Evolutionary conservation across 116 monocot genomes (phyloP).

Genomic region (Papilionanthe hybrid): DNA sequence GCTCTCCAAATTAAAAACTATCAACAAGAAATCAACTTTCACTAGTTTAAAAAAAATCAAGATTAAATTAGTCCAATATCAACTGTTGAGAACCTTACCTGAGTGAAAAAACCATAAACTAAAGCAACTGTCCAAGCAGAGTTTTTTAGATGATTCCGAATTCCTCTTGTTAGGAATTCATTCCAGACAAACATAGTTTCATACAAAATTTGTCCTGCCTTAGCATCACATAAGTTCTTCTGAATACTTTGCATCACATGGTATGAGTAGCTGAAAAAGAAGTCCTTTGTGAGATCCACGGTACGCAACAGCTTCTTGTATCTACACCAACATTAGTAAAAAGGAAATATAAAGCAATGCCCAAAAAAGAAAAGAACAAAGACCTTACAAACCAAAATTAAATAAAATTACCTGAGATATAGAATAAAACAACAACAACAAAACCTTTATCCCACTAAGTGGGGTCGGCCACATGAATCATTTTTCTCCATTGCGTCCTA

Average conservation of each 20-base stretch:
- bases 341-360: neutral
- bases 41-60: neutral
- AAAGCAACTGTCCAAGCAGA: constrained; percentile 85
- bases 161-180: constrained; percentile 76
- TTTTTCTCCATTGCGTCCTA: no score
- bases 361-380: neutral
- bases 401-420: neutral
- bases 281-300: constrained; percentile 95
- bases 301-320: constrained; percentile 85
- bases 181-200: constrained; percentile 99
- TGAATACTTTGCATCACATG: constrained; percentile 87
- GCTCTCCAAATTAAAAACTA: neutral
- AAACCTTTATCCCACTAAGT: no score
- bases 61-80: neutral
- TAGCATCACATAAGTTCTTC: constrained; percentile 57
- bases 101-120: constrained; percentile 90
- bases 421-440: no score
- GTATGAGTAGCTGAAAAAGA: constrained; percentile 94
- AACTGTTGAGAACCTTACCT: constrained; percentile 35
- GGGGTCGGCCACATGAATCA: no score
- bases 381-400: neutral
- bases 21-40: neutral
- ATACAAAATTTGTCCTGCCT: constrained; percentile 48
- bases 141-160: constrained; percentile 62
- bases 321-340: constrained; percentile 34